Percentiles rank a stretch among this genome's conserved stretches.
Conservation (phyloP, 345 rosid genomes). For the Pistacia vera region DNA sequence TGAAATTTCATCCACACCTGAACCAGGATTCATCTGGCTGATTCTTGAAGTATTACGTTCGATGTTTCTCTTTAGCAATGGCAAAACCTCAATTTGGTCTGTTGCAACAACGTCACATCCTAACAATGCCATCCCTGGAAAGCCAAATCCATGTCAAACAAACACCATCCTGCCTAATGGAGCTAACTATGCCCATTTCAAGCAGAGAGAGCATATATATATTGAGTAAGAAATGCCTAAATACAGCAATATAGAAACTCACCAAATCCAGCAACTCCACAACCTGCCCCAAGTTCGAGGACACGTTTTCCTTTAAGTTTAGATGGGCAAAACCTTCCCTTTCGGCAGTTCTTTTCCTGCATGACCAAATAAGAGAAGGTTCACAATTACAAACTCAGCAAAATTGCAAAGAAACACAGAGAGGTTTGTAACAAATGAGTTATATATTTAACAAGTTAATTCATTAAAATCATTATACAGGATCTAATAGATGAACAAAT, state of each 20-base stretch:
- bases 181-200: constrained; percentile 5
- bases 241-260: constrained; percentile 34
- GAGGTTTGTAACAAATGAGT: background rate
- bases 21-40: constrained; percentile 67
- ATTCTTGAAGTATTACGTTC: constrained; percentile 78
- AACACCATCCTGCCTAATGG: background rate
- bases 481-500: too few relatives aligned
- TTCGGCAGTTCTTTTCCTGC: constrained; percentile 89
- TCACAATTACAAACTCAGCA: background rate
- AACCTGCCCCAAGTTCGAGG: constrained; percentile 95
- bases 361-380: constrained; percentile 12
- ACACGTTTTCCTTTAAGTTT: constrained; percentile 90
- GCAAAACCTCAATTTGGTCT: constrained; percentile 82
- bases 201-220: background rate
- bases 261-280: constrained; percentile 98
- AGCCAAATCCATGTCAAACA: constrained; percentile 18
- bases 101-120: constrained; percentile 88
- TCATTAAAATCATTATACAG: too few relatives aligned
- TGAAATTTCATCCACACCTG: constrained; percentile 39
- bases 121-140: constrained; percentile 85
- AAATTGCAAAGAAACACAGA: background rate
- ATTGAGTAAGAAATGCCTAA: constrained; percentile 7
- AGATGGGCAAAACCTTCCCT: constrained; percentile 77
- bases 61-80: constrained; percentile 72
- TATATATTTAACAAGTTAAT: background rate